Evolutionary conservation across 2,329 filamentous ascomycete species (phyloP).

Genomic region (Penicillium sp.): DNA sequence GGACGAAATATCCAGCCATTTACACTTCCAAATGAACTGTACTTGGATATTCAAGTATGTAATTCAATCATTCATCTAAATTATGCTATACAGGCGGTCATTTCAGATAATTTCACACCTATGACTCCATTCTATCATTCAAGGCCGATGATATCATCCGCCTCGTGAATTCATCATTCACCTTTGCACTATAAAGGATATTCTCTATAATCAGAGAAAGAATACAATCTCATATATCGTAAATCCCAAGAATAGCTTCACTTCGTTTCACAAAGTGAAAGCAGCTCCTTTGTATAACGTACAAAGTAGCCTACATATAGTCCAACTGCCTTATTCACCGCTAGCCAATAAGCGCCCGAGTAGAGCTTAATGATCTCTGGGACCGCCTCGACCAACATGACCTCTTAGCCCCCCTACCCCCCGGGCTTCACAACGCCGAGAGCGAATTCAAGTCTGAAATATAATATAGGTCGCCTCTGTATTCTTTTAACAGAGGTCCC

Average conservation of each 20-base stretch:
- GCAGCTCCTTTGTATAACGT: background rate
- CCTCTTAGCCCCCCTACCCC: background rate
- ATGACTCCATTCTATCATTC: background rate
- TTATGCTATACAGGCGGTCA: no score
- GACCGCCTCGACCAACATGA: background rate
- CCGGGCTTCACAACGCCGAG: background rate
- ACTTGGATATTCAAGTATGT: background rate
- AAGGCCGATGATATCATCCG: background rate
- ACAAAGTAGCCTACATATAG: background rate
- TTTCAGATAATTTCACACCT: background rate
- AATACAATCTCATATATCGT: background rate
- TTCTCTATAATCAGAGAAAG: background rate
- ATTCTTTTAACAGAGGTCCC: no score
- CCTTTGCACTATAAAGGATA: background rate
- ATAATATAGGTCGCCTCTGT: background rate
- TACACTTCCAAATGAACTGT: background rate
- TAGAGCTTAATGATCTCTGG: slow-evolving; percentile 3
- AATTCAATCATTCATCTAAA: no score
- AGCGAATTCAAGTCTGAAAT: background rate
- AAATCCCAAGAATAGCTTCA: background rate
- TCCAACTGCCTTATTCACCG: background rate
- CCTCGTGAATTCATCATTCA: background rate
- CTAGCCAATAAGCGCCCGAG: slow-evolving; percentile 10
- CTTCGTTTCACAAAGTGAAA: background rate
- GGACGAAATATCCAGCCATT: background rate